Evolutionary conservation across 352 stramenopile genomes (phyloP).

Genomic region (Pythium chondricola): DNA sequence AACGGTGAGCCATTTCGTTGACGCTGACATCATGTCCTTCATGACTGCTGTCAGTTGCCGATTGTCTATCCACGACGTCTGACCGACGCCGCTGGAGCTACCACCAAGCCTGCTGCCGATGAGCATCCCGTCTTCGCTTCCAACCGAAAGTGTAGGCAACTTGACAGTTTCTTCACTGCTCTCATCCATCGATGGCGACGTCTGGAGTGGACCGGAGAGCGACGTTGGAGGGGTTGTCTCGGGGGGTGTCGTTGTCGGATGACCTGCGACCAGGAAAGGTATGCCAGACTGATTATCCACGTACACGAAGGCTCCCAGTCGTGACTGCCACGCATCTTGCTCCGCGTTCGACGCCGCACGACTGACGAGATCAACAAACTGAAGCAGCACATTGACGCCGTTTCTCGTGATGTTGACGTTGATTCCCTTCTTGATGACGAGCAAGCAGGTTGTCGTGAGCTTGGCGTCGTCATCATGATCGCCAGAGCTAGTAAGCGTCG

Average conservation of each 20-base stretch:
- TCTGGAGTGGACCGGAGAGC: constrained; percentile 4
- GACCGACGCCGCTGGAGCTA: constrained; percentile 32
- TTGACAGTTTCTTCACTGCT: constrained; percentile 21
- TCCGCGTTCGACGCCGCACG: constrained; percentile 37
- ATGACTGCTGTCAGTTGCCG: constrained; percentile 65
- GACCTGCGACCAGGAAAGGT: constrained; percentile 56
- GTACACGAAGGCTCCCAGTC: constrained; percentile 78
- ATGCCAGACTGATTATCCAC: constrained; percentile 85
- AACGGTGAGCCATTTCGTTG: constrained; percentile 62
- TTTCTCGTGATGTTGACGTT: constrained; percentile 81
- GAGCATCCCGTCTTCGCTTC: constrained; percentile 21
- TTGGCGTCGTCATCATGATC: constrained; percentile 45
- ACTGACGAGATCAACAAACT: constrained; percentile 72
- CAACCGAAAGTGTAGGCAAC: constrained; percentile 19
- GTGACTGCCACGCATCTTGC: constrained; percentile 28
- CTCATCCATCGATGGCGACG: constrained; percentile 10
- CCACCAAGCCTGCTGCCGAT: constrained; percentile 13
- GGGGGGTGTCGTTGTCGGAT: constrained; percentile 9
- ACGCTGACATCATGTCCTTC: constrained; percentile 66
- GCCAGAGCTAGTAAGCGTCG: not conserved
- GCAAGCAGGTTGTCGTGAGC: constrained; percentile 57
- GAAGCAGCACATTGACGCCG: constrained; percentile 76
- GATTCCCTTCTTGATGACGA: constrained; percentile 76
- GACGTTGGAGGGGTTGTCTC: constrained; percentile 6
- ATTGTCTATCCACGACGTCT: constrained; percentile 21